Conservation (phyloP, 2,329 filamentous ascomycete genomes). For the Zelopaecilomyces penicillatus region DNA sequence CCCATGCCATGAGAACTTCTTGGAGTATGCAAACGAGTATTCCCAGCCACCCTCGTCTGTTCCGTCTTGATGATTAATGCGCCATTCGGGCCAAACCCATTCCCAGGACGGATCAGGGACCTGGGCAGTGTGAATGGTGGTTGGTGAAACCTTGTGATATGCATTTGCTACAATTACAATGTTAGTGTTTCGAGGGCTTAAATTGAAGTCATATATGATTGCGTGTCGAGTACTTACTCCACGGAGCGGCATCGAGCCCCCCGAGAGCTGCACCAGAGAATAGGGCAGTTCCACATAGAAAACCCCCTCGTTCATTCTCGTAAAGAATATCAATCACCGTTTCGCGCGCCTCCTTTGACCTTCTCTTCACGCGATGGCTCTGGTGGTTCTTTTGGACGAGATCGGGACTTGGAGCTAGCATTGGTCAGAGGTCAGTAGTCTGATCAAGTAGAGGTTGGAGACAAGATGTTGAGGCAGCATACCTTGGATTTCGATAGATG, state of each 20-base stretch:
- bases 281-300: constrained; percentile 81
- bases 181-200: background rate
- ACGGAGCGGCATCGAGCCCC: constrained; percentile 75
- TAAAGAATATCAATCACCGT: constrained; percentile 78
- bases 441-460: no score
- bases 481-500: constrained; percentile 28
- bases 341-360: constrained; percentile 32
- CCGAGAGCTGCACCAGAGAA: constrained; percentile 82
- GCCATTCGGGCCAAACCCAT: constrained; percentile 68
- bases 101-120: constrained; percentile 92
- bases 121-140: constrained; percentile 74
- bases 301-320: constrained; percentile 88
- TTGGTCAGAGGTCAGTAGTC: background rate
- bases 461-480: background rate
- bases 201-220: background rate
- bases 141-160: constrained; percentile 51
- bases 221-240: constrained; percentile 42
- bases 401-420: constrained; percentile 22
- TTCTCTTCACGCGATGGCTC: constrained; percentile 26
- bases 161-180: constrained; percentile 44
- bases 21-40: constrained; percentile 82
- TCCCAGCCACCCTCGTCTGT: constrained; percentile 87
- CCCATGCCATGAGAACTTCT: constrained; percentile 74
- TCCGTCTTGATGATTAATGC: constrained; percentile 62
- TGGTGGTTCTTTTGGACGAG: constrained; percentile 8